These are phyloP conservation scores for Wickerhamomyces xylosicus DNA, from an alignment of 805 yeast genomes.

Conservation along the genomic window DNA sequence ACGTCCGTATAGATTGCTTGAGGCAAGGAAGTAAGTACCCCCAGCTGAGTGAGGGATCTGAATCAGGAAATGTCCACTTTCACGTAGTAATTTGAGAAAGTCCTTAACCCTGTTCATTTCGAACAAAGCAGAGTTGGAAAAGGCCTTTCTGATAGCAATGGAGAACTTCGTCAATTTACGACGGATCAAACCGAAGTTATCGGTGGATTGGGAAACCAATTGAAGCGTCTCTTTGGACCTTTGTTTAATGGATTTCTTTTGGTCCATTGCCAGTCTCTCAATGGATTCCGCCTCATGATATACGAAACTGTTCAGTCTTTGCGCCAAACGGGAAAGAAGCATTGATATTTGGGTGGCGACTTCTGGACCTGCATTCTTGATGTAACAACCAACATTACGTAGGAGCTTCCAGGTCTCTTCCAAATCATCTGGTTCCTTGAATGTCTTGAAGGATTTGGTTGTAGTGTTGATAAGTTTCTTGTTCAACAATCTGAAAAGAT, in stretches of 20 bases:
- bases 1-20: constrained; percentile 31
- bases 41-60: constrained; percentile 54
- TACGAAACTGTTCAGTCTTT: constrained; percentile 59
- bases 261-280: constrained; percentile 22
- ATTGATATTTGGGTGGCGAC: constrained; percentile 68
- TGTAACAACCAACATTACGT: constrained; percentile 63
- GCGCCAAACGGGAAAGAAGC: constrained; percentile 56
- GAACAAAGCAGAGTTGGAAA: constrained; percentile 63
- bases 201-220: constrained; percentile 47
- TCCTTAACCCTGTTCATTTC: constrained; percentile 39
- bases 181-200: constrained; percentile 64
- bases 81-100: constrained; percentile 47
- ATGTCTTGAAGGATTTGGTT: constrained; percentile 62
- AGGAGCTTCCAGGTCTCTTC: constrained; percentile 75
- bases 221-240: constrained; percentile 23
- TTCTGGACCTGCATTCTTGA: constrained; percentile 73
- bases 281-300: constrained; percentile 65
- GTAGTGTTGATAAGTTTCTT: constrained; percentile 74
- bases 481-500: constrained; percentile 60
- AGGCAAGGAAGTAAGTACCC: constrained; percentile 76
- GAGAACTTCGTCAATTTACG: constrained; percentile 77
- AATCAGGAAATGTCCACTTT: constrained; percentile 65
- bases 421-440: constrained; percentile 85
- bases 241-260: constrained; percentile 7
- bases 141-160: constrained; percentile 52